Conservation (phyloP, 805 yeast genomes). For the Metschnikowia matae region DNA sequence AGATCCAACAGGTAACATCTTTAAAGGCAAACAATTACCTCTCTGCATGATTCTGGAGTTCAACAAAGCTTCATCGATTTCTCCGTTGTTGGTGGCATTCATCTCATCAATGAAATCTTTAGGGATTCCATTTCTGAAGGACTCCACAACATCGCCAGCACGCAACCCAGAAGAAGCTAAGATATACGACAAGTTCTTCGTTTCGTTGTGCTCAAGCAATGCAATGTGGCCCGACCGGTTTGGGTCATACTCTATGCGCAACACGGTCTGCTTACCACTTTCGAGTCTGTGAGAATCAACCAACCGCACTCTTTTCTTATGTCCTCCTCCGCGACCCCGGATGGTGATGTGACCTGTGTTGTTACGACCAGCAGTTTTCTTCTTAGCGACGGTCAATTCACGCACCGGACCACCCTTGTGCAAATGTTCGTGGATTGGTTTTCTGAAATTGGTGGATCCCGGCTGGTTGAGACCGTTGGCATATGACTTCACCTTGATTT, state of each 20-base stretch:
- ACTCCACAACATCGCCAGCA: conserved; percentile 87
- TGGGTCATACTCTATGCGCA: conserved; percentile 93
- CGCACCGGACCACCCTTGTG: conserved; percentile 80
- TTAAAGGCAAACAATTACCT: conserved; percentile 91
- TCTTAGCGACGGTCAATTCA: conserved; percentile 68
- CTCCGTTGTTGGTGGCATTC: conserved; percentile 63
- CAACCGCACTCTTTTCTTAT: conserved; percentile 78
- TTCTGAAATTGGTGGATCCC: conserved; percentile 81
- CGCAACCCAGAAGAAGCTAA: conserved; percentile 90
- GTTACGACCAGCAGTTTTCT: conserved; percentile 84
- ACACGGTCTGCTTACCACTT: conserved; percentile 72
- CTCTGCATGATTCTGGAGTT: conserved; percentile 82
- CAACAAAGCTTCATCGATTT: conserved; percentile 85
- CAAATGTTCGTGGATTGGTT: conserved; percentile 82
- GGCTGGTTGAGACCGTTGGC: conserved; percentile 76
- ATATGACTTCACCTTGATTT: conserved; percentile 65
- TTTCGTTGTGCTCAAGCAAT: conserved; percentile 58
- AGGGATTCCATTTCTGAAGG: conserved; percentile 87
- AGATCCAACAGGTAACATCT: conserved; percentile 93
- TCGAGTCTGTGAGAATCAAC: conserved; percentile 68
- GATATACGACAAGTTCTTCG: conserved; percentile 70
- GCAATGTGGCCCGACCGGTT: conserved; percentile 93
- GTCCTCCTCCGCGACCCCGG: conserved; percentile 97
- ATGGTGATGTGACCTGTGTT: conserved; percentile 83
- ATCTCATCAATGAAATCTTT: conserved; percentile 66